Conservation (phyloP, 129 eudicot genomes). For the Chrysanthemum makinoi region DNA sequence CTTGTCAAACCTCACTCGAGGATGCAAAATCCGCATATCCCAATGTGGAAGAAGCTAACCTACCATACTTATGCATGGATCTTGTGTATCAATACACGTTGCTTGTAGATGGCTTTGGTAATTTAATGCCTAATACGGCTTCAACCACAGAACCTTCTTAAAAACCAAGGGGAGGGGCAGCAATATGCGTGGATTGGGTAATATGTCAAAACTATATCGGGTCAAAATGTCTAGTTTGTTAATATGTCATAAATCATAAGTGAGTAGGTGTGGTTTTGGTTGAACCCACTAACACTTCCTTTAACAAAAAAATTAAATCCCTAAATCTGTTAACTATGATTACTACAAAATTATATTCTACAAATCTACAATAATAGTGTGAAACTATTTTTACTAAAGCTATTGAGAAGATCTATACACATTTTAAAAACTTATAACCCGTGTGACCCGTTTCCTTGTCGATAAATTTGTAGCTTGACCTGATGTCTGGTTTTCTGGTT, state of each 20-base stretch:
- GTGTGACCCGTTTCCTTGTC: background rate
- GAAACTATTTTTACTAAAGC: background rate
- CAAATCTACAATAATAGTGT: background rate
- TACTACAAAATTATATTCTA: background rate
- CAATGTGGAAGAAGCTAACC: conserved; percentile 45
- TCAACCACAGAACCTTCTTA: background rate
- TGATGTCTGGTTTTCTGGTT: no score
- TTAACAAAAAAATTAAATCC: no score
- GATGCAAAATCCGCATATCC: conserved; percentile 60
- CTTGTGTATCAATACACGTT: conserved; percentile 89
- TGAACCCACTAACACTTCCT: no score
- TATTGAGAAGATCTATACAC: background rate
- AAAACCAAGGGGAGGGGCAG: background rate
- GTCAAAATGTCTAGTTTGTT: no score
- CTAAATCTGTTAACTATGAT: background rate
- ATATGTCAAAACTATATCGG: background rate
- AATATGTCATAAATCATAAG: no score
- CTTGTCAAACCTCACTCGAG: conserved; percentile 62
- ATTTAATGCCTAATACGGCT: conserved; percentile 25
- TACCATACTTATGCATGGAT: conserved; percentile 95
- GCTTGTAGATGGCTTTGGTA: conserved; percentile 96
- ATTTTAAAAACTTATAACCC: background rate
- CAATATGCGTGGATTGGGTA: background rate
- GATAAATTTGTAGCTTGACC: background rate
- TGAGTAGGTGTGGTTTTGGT: no score